Evolutionary conservation across 1,284 basidiomycete species (phyloP), one percentile per base, ranked within the genome.

Genomic region (Sparassis latifolia): DNA sequence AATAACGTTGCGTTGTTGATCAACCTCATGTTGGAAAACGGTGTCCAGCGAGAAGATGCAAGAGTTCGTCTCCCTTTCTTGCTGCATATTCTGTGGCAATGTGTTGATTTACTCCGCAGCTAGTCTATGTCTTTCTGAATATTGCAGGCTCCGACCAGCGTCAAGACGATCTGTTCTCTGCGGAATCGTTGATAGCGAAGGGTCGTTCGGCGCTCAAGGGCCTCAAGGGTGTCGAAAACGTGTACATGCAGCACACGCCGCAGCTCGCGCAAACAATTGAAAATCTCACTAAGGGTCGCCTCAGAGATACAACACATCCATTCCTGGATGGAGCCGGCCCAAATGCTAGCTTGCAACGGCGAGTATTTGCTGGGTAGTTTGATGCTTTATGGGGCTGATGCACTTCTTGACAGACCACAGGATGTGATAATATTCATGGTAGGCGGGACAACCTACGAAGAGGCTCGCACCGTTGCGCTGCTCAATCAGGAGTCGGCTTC

Each of bases 181-280:
- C 92, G 50, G 95, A 97, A 66, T 95, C 94, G 41, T 76, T 99
- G 51, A 85, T 99, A 57, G 92, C 92, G 1, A 88, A 96, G 63
- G 97, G 97, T 4, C 89, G 93, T 54, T 93, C 89, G 35, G 97
- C 96, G 0, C 69, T 99, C 55, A 97, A 97, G 66, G 97, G 97
- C 1, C 73, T 99, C 50, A 97, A 97, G 88, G 97, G 97, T 5
- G 97, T 99, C 4, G 97, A 99, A 68, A 99, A 99, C 62, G 96
- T 99, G 5, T 99, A 98, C 65, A 99, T 95, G 50, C 97, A 99
- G 63, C 97, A 99, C 63, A 88, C 86, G 10, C 97, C 97, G 6
- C 94, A 97, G 67, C 74, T 99, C 2, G 84, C 89, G 0, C 85
- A 97, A 63, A 99, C 96, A 4, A 71, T 99, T 27, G 97, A 99